Conservation (phyloP, 768 basidiomycete species). For the Phaeolepiota aurea region DNA sequence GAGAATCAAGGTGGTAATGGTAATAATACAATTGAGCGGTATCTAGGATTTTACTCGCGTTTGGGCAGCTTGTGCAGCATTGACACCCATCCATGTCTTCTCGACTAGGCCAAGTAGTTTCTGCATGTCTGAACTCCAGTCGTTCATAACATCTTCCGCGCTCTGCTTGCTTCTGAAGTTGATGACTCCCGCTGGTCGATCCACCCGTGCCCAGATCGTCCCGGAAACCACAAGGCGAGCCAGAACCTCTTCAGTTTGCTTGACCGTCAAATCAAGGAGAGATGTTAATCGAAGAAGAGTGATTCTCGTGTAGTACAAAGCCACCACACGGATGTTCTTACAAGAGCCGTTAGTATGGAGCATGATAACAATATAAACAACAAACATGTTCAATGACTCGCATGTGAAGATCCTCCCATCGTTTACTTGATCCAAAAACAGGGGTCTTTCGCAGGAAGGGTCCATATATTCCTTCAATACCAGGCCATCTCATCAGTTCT, state of each 20-base stretch:
- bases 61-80: constrained; percentile 81
- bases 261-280: constrained; percentile 75
- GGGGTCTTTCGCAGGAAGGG: constrained; percentile 70
- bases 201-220: constrained; percentile 89
- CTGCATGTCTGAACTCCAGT: constrained; percentile 96
- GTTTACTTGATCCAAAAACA: constrained; percentile 70
- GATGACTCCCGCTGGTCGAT: constrained; percentile 85
- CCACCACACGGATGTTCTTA: constrained; percentile 93
- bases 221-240: constrained; percentile 87
- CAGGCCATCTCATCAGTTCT: constrained; percentile 96
- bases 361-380: constrained; percentile 9
- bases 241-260: constrained; percentile 83
- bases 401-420: constrained; percentile 93
- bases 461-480: constrained; percentile 84
- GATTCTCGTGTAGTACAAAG: constrained; percentile 92
- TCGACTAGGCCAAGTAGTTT: constrained; percentile 87
- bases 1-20: neutral
- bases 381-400: constrained; percentile 95
- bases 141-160: constrained; percentile 93
- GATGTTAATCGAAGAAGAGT: constrained; percentile 74
- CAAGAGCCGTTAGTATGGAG: neutral
- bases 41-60: constrained; percentile 40
- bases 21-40: neutral
- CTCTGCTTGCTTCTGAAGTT: constrained; percentile 77
- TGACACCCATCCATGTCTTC: constrained; percentile 99